Evolutionary conservation across 192 early-diverging fungal genomes (phyloP).

Genomic region (Nowakowskiella sp.): DNA sequence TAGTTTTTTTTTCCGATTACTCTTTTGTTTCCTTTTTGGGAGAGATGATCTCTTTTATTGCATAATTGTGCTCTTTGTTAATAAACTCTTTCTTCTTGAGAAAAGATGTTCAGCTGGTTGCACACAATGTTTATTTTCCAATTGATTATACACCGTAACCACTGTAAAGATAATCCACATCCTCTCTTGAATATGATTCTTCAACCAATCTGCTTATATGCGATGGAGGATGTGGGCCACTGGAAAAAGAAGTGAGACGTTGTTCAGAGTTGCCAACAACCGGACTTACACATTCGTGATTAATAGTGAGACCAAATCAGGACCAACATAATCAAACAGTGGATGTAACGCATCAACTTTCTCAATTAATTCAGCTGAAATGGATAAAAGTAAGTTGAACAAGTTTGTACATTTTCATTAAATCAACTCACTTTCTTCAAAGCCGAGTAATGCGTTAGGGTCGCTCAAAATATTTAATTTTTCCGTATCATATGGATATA

Average conservation of each 20-base stretch:
- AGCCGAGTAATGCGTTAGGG: conserved; percentile 74
- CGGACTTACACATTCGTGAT: conserved; percentile 75
- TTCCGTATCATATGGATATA: conserved; percentile 84
- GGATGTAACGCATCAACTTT: conserved; percentile 78
- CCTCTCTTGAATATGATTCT: conserved; percentile 52
- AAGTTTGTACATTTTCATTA: conserved; percentile 1
- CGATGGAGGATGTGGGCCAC: conserved; percentile 67
- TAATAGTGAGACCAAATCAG: conserved; percentile 82
- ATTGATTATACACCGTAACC: too few species aligned
- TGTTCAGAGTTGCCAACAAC: neutral
- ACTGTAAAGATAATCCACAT: too few species aligned
- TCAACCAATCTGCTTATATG: conserved; percentile 71
- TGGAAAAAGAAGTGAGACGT: conserved; percentile 14
- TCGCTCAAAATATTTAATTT: conserved; percentile 67
- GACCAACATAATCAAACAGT: conserved; percentile 85
- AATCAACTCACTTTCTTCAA: conserved; percentile 53
- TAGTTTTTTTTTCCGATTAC: too few species aligned
- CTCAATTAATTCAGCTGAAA: conserved; percentile 63
- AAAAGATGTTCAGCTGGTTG: too few species aligned
- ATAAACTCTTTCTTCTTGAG: too few species aligned
- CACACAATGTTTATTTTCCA: too few species aligned
- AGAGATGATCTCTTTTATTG: too few species aligned
- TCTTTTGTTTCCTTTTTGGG: too few species aligned
- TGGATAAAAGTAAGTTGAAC: neutral
- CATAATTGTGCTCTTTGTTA: too few species aligned